Evolutionary conservation across 352 stramenopile genomes (phyloP).

Genomic region (Phytophthora pluvialis): DNA sequence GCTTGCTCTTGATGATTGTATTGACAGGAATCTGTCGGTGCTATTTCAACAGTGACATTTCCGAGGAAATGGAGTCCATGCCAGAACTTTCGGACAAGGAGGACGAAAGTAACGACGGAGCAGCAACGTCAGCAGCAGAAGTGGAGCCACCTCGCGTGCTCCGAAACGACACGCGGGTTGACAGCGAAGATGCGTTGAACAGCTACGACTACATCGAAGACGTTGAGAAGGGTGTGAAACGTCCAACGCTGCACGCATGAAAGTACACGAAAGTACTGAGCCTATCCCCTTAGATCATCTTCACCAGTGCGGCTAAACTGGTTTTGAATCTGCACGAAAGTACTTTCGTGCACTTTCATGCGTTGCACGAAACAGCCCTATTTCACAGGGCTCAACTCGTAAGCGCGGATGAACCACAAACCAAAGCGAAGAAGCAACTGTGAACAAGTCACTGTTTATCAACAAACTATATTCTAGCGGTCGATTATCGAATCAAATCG

Average conservation of each 20-base stretch:
- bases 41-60: constrained; percentile 51
- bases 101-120: constrained; percentile 33
- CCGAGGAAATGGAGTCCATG: constrained; percentile 66
- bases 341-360: too few species aligned
- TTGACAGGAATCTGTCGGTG: constrained; percentile 1
- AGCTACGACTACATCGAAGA: constrained; percentile 87
- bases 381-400: too few species aligned
- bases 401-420: too few species aligned
- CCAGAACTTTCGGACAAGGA: constrained; percentile 60
- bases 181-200: constrained; percentile 73
- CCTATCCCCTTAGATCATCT: too few species aligned
- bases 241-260: background rate
- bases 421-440: too few species aligned
- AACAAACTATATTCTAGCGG: constrained; percentile 3
- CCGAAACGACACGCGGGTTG: constrained; percentile 57
- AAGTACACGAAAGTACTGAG: too few species aligned
- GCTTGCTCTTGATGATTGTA: background rate
- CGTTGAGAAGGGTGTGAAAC: constrained; percentile 54
- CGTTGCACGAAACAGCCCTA: too few species aligned
- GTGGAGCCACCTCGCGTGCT: constrained; percentile 24
- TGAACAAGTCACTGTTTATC: too few species aligned
- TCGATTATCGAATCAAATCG: background rate
- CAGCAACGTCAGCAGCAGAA: constrained; percentile 6
- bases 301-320: too few species aligned
- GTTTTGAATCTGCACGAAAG: too few species aligned